These are phyloP conservation scores for Ophiocordyceps camponoti-floridani DNA, from an alignment of 2,329 filamentous ascomycete genomes.

Conservation along the genomic window DNA sequence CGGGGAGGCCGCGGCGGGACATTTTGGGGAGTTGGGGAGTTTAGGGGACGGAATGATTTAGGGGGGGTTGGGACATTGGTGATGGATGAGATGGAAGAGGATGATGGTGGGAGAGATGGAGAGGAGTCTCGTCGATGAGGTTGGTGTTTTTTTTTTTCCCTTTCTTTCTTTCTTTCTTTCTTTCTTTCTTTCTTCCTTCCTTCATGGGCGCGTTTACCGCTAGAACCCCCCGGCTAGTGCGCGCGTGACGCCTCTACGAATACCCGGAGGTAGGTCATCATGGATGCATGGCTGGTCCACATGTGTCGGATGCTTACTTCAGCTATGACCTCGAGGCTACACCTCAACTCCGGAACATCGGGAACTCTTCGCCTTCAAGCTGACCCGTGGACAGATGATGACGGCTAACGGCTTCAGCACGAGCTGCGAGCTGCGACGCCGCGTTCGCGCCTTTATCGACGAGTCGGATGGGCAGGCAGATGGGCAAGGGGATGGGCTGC, in stretches of 20 bases:
- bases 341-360: too few species aligned
- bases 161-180: not conserved
- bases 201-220: not conserved
- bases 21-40: not conserved
- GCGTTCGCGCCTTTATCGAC: slow-evolving; percentile 46
- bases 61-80: too few species aligned
- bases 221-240: not conserved
- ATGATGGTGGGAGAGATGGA: too few species aligned
- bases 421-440: slow-evolving; percentile 25
- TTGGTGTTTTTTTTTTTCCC: not conserved
- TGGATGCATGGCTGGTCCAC: too few species aligned
- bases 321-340: too few species aligned
- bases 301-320: too few species aligned
- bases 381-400: not conserved
- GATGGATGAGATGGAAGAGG: not conserved
- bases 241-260: too few species aligned
- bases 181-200: not conserved
- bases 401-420: not conserved
- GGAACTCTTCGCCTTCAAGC: too few species aligned
- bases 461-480: slow-evolving; percentile 7
- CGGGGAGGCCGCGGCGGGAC: slow-evolving; percentile 14
- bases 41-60: not conserved
- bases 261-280: too few species aligned
- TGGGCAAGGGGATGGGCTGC: slow-evolving; percentile 33
- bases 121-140: too few species aligned